These are phyloP conservation scores for Lachnellula cervina DNA, from an alignment of 2,329 filamentous ascomycete species.

Conservation along the genomic window DNA sequence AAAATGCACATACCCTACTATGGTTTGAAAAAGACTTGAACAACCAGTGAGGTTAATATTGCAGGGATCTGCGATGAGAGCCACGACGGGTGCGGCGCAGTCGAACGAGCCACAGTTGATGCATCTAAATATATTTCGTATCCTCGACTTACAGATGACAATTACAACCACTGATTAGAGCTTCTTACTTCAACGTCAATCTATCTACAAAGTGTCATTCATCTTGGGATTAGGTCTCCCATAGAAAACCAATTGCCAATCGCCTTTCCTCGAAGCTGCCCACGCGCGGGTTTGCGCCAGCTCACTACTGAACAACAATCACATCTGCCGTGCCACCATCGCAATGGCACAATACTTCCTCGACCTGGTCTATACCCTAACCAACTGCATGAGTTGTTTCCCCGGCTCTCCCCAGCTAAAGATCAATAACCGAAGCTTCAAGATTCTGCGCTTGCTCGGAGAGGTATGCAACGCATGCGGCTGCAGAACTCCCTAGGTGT, in stretches of 20 bases:
- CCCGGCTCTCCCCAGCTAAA: constrained; percentile 89
- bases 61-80: not conserved
- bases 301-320: not conserved
- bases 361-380: constrained; percentile 85
- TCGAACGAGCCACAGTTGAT: not conserved
- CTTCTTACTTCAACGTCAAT: not conserved
- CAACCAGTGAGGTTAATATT: not conserved
- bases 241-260: not conserved
- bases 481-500: not conserved
- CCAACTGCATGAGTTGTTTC: constrained; percentile 95
- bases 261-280: not conserved
- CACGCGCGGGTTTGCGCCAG: not conserved
- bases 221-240: not conserved
- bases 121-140: not conserved
- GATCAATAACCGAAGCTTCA: constrained; percentile 92
- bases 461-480: constrained; percentile 55
- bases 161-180: not conserved
- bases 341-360: constrained; percentile 77
- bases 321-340: constrained; percentile 11
- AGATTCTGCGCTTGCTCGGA: constrained; percentile 87
- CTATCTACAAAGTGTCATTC: not conserved
- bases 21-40: no score
- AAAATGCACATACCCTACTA: no score
- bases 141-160: not conserved
- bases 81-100: no score